Evolutionary conservation across 176 grass and related monocot species (phyloP), one percentile per base, ranked within the genome.

Genomic region (Carex scoparia): DNA sequence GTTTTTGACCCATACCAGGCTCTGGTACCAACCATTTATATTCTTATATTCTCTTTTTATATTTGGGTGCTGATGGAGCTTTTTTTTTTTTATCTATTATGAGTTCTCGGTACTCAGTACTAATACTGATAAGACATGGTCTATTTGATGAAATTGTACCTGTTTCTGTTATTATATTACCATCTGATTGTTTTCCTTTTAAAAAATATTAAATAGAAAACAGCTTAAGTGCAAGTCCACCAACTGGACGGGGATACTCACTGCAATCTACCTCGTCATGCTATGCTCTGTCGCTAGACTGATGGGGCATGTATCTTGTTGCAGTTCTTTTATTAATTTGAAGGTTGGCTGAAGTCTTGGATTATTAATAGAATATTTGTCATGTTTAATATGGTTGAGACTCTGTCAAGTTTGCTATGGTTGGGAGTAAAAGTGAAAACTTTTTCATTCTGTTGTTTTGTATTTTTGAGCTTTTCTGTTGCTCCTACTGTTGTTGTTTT

Each of bases 141-240:
- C 16, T 51, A 51, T 27, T 51, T 10, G 9, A 48, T 7, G 10
- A 74, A 49, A 35, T 7, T 18, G 15, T 78, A 61, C 12, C 61
- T 14, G 11, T 49, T 63, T 69, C 31, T 59, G 33, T 28, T 64
- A 49, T 53, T 61, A 18, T 18, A 28, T 70, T 1, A 48, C 4
- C 59, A 15, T 66, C 61, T 64, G 31, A 35, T 62, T 42, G 30
- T 65, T 55, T 68, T 6, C 33, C 27, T 30, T 3, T 51, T 11
- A 51, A 51, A 51, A 77, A 53, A 18, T 10, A 10, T 67, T 42
- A 62, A 37, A 69, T 4, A 14, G 19, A 30, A 19, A 84, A 65
- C 95, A 98, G 95, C 55, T 93, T 93, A 37, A 98, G 90, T 49
- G 93, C 73, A 54, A 94, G 95, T 88, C 93, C 93, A 23, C 95